These are phyloP conservation scores for Yamadazyma spencermartinsiae DNA, from an alignment of 1,139 yeast species.

Conservation along the genomic window DNA sequence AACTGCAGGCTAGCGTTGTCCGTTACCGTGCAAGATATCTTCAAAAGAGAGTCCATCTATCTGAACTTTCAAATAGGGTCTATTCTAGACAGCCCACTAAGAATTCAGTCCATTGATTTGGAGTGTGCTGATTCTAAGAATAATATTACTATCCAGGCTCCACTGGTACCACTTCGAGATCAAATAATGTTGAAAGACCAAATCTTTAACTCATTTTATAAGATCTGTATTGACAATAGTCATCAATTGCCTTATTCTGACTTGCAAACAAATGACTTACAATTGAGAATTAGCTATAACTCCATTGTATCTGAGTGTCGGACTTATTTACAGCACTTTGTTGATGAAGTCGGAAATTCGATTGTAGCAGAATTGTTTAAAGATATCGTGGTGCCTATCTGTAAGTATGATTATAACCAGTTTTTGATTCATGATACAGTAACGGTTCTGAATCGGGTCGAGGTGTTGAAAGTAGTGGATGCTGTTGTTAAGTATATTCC, in stretches of 20 bases:
- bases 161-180: constrained; percentile 7
- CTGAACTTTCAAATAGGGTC: constrained; percentile 72
- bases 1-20: constrained; percentile 59
- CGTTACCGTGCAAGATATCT: constrained; percentile 77
- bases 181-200: constrained; percentile 67
- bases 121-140: constrained; percentile 24
- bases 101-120: constrained; percentile 49
- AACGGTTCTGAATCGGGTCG: not conserved
- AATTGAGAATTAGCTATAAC: constrained; percentile 45
- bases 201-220: constrained; percentile 62
- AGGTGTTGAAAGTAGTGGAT: not conserved
- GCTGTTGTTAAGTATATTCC: not conserved
- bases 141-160: not conserved
- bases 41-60: constrained; percentile 53
- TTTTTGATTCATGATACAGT: not conserved
- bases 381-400: constrained; percentile 1
- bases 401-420: constrained; percentile 1
- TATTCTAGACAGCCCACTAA: constrained; percentile 51
- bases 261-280: constrained; percentile 22
- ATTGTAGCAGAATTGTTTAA: not conserved
- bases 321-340: constrained; percentile 14
- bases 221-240: constrained; percentile 32
- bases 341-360: constrained; percentile 4
- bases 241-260: constrained; percentile 29
- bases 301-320: constrained; percentile 46